phyloP scores from a whole-genome alignment of 805 yeast genomes.

The Candida manassasensis region DNA sequence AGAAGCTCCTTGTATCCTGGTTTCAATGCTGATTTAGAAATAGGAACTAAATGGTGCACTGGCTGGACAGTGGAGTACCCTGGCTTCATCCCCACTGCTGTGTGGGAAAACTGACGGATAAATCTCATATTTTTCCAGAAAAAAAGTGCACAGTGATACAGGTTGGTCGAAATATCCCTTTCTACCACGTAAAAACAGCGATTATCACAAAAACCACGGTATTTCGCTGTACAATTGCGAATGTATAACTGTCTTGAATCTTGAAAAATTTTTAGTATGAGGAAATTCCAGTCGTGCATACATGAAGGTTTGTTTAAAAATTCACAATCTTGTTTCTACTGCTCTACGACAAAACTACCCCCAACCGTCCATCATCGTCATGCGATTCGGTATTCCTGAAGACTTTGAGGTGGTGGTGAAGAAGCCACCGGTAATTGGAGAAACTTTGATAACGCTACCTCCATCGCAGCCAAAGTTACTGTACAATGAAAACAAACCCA shows the following conservation, averaged over 20 bases:
- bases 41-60: constrained; percentile 82
- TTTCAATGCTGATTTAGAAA: constrained; percentile 68
- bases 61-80: constrained; percentile 75
- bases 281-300: constrained; percentile 3
- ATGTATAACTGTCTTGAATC: too few species aligned
- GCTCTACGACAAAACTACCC: too few species aligned
- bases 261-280: constrained; percentile 9
- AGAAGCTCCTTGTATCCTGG: constrained; percentile 70
- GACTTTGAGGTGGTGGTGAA: constrained; percentile 16
- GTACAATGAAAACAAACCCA: background rate
- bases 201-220: too few species aligned
- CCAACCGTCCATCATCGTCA: constrained; percentile 7
- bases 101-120: constrained; percentile 29
- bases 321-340: too few species aligned
- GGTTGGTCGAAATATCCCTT: too few species aligned
- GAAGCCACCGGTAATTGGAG: background rate
- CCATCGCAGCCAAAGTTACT: background rate
- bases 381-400: constrained; percentile 27
- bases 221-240: too few species aligned
- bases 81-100: constrained; percentile 46
- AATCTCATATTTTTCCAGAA: constrained; percentile 15
- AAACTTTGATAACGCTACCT: background rate
- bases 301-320: too few species aligned
- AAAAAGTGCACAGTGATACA: too few species aligned
- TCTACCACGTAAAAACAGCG: background rate